These are phyloP conservation scores for Macrophomina phaseolina DNA, from an alignment of 2,329 filamentous ascomycete species.

Conservation along the genomic window DNA sequence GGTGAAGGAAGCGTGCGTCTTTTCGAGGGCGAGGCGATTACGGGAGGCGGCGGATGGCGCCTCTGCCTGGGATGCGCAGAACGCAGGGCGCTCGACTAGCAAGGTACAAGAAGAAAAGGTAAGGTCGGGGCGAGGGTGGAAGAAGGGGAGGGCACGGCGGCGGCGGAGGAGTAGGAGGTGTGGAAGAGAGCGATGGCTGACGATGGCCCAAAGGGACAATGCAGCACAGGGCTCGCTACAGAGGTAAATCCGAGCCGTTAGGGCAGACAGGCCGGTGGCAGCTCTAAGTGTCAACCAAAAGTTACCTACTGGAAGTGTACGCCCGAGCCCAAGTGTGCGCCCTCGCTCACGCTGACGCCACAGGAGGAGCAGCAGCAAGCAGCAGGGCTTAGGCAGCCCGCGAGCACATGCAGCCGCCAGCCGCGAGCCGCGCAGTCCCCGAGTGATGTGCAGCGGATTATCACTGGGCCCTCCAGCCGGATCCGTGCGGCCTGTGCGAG, in stretches of 20 bases:
- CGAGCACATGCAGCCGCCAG: slow-evolving; percentile 15
- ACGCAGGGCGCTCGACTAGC: slow-evolving; percentile 15
- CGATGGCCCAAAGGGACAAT: slow-evolving; percentile 7
- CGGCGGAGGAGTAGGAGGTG: background rate
- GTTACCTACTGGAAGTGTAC: background rate
- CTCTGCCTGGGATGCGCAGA: slow-evolving; percentile 8
- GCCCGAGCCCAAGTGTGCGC: background rate
- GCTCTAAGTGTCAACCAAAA: background rate
- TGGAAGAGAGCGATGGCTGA: slow-evolving; percentile 21
- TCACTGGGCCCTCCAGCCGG: slow-evolving; percentile 20
- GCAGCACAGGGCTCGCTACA: slow-evolving; percentile 15
- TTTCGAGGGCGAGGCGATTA: slow-evolving; percentile 6
- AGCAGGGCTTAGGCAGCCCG: background rate
- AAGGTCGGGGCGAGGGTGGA: slow-evolving; percentile 10
- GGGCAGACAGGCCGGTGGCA: background rate
- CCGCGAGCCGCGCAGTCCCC: slow-evolving; percentile 6
- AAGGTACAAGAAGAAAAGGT: slow-evolving; percentile 28
- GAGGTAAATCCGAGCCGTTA: slow-evolving; percentile 17
- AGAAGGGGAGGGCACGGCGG: slow-evolving; percentile 11
- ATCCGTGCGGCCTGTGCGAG: slow-evolving; percentile 19
- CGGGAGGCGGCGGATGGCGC: slow-evolving; percentile 25
- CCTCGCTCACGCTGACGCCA: background rate
- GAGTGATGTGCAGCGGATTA: slow-evolving; percentile 18
- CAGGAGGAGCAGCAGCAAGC: slow-evolving; percentile 6
- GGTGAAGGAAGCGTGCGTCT: slow-evolving; percentile 16